Conservation (phyloP, 192 early-diverging fungal genomes). For the Spizellomyces punctatus region DNA sequence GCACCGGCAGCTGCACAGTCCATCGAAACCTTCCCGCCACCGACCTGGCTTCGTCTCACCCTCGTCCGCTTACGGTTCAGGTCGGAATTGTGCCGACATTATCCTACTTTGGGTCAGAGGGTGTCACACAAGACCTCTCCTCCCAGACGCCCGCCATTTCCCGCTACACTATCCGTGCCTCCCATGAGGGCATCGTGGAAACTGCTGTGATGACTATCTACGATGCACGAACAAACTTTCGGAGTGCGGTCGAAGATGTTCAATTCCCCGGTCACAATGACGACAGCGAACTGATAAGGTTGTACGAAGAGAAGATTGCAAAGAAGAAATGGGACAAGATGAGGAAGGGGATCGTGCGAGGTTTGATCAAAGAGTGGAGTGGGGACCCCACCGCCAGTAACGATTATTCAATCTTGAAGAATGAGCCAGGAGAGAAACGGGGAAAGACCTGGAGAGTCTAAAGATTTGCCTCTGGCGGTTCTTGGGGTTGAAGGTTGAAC, state of each 20-base stretch:
- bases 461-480: too few species aligned
- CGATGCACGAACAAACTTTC: constrained; percentile 30
- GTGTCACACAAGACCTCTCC: not conserved
- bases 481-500: too few species aligned
- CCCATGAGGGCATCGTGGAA: constrained; percentile 14
- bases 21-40: not conserved
- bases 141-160: not conserved
- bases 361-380: constrained; percentile 28
- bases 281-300: constrained; percentile 10
- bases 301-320: constrained; percentile 7
- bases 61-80: constrained; percentile 2
- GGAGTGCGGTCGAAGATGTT: constrained; percentile 4
- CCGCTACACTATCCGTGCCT: constrained; percentile 8
- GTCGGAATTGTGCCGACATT: constrained; percentile 22
- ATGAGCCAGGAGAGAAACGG: too few species aligned
- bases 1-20: constrained; percentile 28
- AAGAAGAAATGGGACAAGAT: constrained; percentile 17
- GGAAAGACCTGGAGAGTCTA: too few species aligned
- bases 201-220: constrained; percentile 16
- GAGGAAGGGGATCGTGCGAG: constrained; percentile 16
- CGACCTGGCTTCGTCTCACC: not conserved
- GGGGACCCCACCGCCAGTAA: constrained; percentile 33
- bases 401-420: not conserved
- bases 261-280: constrained; percentile 8
- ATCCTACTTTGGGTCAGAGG: constrained; percentile 47